Base-by-base conservation (phyloP, 2,329 filamentous ascomycete genomes). In the Fusarium robinianum region DNA sequence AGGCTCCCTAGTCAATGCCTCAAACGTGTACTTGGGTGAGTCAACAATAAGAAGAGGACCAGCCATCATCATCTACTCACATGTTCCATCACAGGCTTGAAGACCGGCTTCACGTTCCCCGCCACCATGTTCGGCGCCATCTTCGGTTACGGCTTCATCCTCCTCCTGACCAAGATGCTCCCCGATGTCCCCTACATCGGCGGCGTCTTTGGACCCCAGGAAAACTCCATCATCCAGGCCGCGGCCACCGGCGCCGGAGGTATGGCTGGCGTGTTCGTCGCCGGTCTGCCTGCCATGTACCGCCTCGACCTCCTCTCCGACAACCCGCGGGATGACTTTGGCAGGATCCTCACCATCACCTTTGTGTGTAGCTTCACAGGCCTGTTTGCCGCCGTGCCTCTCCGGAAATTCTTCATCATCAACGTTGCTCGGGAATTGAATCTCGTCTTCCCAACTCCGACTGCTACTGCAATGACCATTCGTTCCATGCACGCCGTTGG, bases 351-450 rank as follows among this genome's bases (percentile, higher is more conserved):
- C 41, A 78, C 78, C 18, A 72, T 85, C 51, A 84, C 81, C 3
- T 70, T 82, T 29, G 77, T 83, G 33, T 80, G 79, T 46, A 79
- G 77, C 8, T 83, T 83, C 67, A 84, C 84, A 62, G 83, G 83
- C 4, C 74, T 84, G 47, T 81, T 82, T 63, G 81, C 83, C 53
- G 77, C 78, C 34, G 81, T 80, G 0, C 80, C 81, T 6, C 72
- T 84, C 14, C 79, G 83, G 45, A 84, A 83, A 60, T 85, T 86
- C 70, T 86, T 85, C 70, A 78, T 86, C 63, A 78, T 85, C 63
- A 80, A 83, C 46, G 79, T 84, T 9, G 79, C 79, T 3, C 72
- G 80, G 8, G 79, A 84, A 64, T 67, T 83, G 21, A 75, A 74
- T 43, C 71, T 84, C 30, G 72, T 83, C 42, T 84, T 83, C 65